These are phyloP conservation scores for Penicillium rolfsii DNA, from an alignment of 2,329 filamentous ascomycete genomes.

Conservation along the genomic window DNA sequence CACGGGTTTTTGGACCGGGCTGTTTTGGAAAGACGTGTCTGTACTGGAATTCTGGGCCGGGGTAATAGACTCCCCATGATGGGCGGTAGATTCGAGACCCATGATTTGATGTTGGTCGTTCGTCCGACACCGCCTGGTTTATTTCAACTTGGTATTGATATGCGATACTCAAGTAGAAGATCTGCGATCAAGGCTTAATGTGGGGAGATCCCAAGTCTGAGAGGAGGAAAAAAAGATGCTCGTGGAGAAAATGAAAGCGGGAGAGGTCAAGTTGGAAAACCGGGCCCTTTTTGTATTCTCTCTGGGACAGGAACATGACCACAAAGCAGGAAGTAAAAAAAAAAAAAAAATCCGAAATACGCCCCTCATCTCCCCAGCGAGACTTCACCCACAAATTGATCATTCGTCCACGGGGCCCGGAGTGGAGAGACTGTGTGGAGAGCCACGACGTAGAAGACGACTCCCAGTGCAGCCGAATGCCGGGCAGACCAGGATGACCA, in stretches of 20 bases:
- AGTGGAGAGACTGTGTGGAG: conserved; percentile 28
- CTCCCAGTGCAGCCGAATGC: conserved; percentile 7
- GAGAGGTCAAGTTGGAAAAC: conserved; percentile 6
- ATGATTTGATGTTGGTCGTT: conserved; percentile 26
- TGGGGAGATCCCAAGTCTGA: background rate
- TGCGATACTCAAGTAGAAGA: background rate
- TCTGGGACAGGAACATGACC: conserved; percentile 3
- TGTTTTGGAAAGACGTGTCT: conserved; percentile 28
- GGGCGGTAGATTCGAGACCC: conserved; percentile 35
- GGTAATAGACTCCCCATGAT: conserved; percentile 39
- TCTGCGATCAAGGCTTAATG: background rate
- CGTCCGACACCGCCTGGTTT: background rate
- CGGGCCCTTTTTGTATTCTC: conserved; percentile 29
- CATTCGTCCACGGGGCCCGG: conserved; percentile 11
- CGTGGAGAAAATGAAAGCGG: conserved; percentile 23
- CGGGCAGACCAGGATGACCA: conserved; percentile 12
- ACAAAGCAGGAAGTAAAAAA: conserved; percentile 2
- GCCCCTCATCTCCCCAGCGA: conserved; percentile 2
- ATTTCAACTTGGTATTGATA: background rate
- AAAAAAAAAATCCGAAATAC: background rate
- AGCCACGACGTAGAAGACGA: conserved; percentile 19
- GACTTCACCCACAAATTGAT: conserved; percentile 10
- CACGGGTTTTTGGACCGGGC: conserved; percentile 29
- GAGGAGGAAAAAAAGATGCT: conserved; percentile 8
- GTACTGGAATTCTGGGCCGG: conserved; percentile 33